Conservation (phyloP, 2,329 filamentous ascomycete genomes). For the Pseudogymnoascus sp. region DNA sequence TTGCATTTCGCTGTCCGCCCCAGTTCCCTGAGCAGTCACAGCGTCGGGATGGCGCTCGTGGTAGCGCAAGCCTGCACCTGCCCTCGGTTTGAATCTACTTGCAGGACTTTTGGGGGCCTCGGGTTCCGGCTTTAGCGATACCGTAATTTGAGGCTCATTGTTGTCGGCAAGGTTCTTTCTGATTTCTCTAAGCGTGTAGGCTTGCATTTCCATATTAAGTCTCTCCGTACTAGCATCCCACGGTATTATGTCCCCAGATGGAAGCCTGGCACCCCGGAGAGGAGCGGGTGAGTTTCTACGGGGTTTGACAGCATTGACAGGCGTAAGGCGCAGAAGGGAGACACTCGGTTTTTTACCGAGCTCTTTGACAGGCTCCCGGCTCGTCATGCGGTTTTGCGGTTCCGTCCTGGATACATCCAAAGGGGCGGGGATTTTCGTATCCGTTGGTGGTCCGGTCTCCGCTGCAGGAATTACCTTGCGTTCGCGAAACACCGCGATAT, state of each 20-base stretch:
- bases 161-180: conserved; percentile 42
- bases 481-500: conserved; percentile 9
- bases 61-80: conserved; percentile 46
- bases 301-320: conserved; percentile 11
- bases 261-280: conserved; percentile 23
- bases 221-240: conserved; percentile 34
- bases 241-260: conserved; percentile 34
- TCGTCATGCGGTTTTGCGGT: conserved; percentile 20
- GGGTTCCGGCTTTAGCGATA: conserved; percentile 10
- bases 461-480: conserved; percentile 11
- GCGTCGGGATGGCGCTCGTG: conserved; percentile 49
- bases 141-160: conserved; percentile 22
- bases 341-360: conserved; percentile 6
- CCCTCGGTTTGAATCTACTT: conserved; percentile 50
- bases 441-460: not conserved
- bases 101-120: conserved; percentile 18
- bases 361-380: conserved; percentile 37
- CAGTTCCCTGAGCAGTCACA: conserved; percentile 23
- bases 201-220: conserved; percentile 50
- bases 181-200: conserved; percentile 54
- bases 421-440: not conserved
- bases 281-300: conserved; percentile 14
- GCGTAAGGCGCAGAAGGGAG: not conserved
- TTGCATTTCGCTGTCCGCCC: conserved; percentile 25
- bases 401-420: not conserved